phyloP scores from a whole-genome alignment of 371 early-diverging fungal species.

The Mortierella sp. region DNA sequence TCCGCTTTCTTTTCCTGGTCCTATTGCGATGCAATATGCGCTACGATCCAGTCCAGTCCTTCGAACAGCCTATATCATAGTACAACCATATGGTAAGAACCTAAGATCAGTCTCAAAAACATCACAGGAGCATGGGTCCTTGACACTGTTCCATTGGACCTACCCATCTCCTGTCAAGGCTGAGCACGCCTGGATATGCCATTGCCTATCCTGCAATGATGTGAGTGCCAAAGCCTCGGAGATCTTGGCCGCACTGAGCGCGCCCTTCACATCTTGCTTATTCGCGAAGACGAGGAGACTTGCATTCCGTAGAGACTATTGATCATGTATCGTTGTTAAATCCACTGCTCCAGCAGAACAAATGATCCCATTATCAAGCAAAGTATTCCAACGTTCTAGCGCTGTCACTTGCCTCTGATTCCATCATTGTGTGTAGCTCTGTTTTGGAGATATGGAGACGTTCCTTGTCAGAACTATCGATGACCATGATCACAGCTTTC shows the following conservation, averaged over 20 bases:
- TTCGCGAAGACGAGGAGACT: constrained; percentile 77
- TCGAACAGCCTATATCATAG: constrained; percentile 62
- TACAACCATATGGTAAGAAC: neutral
- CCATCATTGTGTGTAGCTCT: constrained; percentile 81
- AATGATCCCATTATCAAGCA: too few species aligned
- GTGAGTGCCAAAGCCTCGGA: constrained; percentile 75
- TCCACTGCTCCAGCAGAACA: too few species aligned
- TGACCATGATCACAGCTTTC: constrained; percentile 83
- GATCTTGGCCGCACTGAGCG: constrained; percentile 74
- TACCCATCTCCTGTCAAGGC: constrained; percentile 83
- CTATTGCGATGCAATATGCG: constrained; percentile 57
- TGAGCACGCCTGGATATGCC: constrained; percentile 84
- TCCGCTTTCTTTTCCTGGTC: neutral
- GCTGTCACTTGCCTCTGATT: constrained; percentile 65
- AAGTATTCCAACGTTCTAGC: neutral
- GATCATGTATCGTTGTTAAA: too few species aligned
- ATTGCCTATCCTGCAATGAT: constrained; percentile 75
- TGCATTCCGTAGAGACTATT: constrained; percentile 72
- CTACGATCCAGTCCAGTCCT: constrained; percentile 80
- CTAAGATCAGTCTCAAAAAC: neutral
- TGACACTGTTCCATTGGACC: neutral
- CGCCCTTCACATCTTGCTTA: constrained; percentile 79
- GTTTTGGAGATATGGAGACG: constrained; percentile 71
- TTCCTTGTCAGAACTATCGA: constrained; percentile 78
- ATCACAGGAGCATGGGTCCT: neutral